A percentile compares a stretch with the other conserved stretches of the same genome.
Evolutionary conservation across 2,329 filamentous ascomycete genomes (phyloP).

Genomic region (Zymoseptoria pseudotritici): DNA sequence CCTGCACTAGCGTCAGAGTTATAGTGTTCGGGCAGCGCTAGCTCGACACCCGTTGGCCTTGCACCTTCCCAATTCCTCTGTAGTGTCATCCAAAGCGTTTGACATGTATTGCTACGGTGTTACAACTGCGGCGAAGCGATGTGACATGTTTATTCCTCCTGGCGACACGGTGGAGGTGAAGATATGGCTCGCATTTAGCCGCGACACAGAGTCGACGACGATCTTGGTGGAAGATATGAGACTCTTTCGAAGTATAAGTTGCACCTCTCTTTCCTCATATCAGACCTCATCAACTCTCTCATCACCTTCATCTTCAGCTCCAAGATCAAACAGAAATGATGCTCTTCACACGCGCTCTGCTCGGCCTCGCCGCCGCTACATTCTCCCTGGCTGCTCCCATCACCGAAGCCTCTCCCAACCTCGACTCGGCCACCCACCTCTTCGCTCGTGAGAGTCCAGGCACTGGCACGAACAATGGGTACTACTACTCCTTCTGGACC

Average conservation of each 20-base stretch:
- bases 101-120: not conserved
- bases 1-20: not conserved
- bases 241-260: not conserved
- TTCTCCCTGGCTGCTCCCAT: conserved; percentile 31
- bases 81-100: not conserved
- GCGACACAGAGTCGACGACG: not conserved
- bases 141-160: not conserved
- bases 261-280: not conserved
- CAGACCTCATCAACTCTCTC: not conserved
- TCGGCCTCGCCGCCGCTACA: conserved; percentile 30
- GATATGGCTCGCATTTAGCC: not conserved
- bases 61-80: not conserved
- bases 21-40: not conserved
- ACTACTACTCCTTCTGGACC: conserved; percentile 56
- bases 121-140: not conserved
- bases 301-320: not conserved
- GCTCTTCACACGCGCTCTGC: conserved; percentile 24
- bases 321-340: not conserved
- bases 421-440: conserved; percentile 26
- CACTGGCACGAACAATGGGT: conserved; percentile 49
- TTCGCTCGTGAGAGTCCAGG: conserved; percentile 31
- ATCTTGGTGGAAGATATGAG: not conserved
- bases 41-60: not conserved
- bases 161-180: not conserved
- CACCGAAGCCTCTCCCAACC: conserved; percentile 24